Conservation (phyloP, 2,329 filamentous ascomycete genomes). For the Cladosporium velox region DNA sequence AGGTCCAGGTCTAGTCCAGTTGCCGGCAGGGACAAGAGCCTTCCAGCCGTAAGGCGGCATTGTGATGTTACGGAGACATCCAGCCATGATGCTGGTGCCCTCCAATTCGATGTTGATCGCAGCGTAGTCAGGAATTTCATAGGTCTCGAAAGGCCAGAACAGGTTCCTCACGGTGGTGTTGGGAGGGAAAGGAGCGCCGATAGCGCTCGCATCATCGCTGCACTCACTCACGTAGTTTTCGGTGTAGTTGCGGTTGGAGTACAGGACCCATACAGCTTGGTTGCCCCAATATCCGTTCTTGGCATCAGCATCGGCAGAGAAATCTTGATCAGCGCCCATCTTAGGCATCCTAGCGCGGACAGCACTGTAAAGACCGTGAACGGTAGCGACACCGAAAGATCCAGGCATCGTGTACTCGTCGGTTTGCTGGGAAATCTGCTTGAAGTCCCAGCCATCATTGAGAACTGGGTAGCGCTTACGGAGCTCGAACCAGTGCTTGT, state of each 20-base stretch:
- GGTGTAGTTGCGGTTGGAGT: conserved; percentile 52
- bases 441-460: conserved; percentile 60
- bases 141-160: conserved; percentile 62
- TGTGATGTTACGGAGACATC: conserved; percentile 57
- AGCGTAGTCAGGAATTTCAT: conserved; percentile 51
- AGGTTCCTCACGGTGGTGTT: conserved; percentile 62
- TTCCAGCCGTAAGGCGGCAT: conserved; percentile 61
- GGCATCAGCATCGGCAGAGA: conserved; percentile 52
- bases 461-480: conserved; percentile 58
- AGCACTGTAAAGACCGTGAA: conserved; percentile 63
- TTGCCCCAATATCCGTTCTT: conserved; percentile 42
- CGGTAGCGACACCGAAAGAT: conserved; percentile 55
- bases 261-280: conserved; percentile 55
- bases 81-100: conserved; percentile 52
- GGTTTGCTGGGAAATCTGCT: conserved; percentile 60
- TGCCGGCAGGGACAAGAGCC: conserved; percentile 58
- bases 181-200: conserved; percentile 58
- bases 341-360: conserved; percentile 40
- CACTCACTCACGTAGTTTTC: conserved; percentile 62
- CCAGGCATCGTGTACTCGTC: conserved; percentile 54
- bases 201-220: conserved; percentile 47
- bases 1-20: conserved; percentile 55
- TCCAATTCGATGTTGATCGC: conserved; percentile 45
- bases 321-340: conserved; percentile 46
- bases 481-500: conserved; percentile 64